Evolutionary conservation across 192 early-diverging fungal genomes (phyloP).

Genomic region (Coemansia pectinata): DNA sequence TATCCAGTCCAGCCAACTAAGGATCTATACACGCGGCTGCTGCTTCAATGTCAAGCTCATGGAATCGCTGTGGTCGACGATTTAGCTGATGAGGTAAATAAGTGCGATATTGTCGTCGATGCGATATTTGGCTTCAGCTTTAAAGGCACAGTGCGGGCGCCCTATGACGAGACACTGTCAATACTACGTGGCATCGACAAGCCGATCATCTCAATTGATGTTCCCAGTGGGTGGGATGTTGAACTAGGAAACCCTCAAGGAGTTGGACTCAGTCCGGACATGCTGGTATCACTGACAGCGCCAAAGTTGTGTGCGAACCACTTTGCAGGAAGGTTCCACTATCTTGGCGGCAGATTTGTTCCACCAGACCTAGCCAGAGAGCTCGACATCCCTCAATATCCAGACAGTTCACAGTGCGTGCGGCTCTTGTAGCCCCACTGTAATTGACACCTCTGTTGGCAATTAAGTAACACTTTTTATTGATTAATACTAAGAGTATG

Average conservation of each 20-base stretch:
- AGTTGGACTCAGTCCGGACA: conserved; percentile 67
- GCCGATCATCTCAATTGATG: conserved; percentile 79
- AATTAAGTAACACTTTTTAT: not conserved
- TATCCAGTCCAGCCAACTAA: conserved; percentile 81
- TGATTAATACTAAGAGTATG: not conserved
- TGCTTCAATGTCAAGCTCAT: conserved; percentile 71
- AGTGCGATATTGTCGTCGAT: conserved; percentile 76
- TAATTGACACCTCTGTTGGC: not conserved
- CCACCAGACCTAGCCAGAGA: conserved; percentile 69
- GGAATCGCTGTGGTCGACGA: conserved; percentile 63
- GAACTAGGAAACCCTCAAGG: conserved; percentile 63
- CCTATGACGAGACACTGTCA: conserved; percentile 57
- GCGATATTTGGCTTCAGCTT: conserved; percentile 95
- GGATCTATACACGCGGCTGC: conserved; percentile 70
- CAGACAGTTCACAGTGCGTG: conserved; percentile 72
- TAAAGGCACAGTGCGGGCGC: conserved; percentile 70
- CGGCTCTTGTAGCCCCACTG: conserved; percentile 21
- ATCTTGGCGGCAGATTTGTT: conserved; percentile 89
- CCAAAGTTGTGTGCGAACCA: conserved; percentile 78
- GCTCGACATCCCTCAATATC: conserved; percentile 72
- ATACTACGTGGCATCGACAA: conserved; percentile 11
- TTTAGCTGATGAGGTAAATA: conserved; percentile 32
- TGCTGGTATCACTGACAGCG: conserved; percentile 89
- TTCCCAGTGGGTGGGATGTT: conserved; percentile 96
- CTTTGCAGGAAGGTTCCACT: conserved; percentile 75